A percentile compares a stretch with the other conserved stretches of the same genome.
Conservation (phyloP, 306 rosid genomes). For the Vigna unguiculata region DNA sequence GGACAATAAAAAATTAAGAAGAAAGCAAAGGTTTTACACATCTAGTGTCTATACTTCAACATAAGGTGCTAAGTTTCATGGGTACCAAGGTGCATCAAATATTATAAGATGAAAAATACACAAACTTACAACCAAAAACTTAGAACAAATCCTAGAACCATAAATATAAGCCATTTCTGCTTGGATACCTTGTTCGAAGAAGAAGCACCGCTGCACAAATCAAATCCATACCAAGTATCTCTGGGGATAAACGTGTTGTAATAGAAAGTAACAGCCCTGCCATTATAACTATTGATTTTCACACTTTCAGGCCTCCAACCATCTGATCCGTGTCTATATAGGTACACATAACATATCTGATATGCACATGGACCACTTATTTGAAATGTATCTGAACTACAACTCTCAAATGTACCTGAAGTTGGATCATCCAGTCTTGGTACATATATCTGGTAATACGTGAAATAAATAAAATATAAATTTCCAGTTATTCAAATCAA, state of each 20-base stretch:
- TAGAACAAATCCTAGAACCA: conserved; percentile 49
- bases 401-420: conserved; percentile 51
- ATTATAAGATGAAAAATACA: conserved; percentile 13
- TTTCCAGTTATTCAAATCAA: conserved; percentile 30
- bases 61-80: conserved; percentile 27
- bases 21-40: conserved; percentile 20
- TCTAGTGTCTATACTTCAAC: neutral
- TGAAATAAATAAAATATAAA: conserved; percentile 14
- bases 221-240: conserved; percentile 81
- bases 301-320: conserved; percentile 87
- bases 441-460: conserved; percentile 51
- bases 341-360: conserved; percentile 70
- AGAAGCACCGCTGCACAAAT: conserved; percentile 63
- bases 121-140: conserved; percentile 50
- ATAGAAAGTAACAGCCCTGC: conserved; percentile 69
- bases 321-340: conserved; percentile 71
- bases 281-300: conserved; percentile 62
- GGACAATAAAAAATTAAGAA: neutral
- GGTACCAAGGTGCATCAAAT: conserved; percentile 13
- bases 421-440: conserved; percentile 60
- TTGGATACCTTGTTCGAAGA: conserved; percentile 51
- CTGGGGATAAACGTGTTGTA: conserved; percentile 70
- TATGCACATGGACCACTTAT: conserved; percentile 59
- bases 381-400: conserved; percentile 60
- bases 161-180: conserved; percentile 43